Evolutionary conservation across 192 early-diverging fungal species (phyloP).

Genomic region (Coemansia sp.): DNA sequence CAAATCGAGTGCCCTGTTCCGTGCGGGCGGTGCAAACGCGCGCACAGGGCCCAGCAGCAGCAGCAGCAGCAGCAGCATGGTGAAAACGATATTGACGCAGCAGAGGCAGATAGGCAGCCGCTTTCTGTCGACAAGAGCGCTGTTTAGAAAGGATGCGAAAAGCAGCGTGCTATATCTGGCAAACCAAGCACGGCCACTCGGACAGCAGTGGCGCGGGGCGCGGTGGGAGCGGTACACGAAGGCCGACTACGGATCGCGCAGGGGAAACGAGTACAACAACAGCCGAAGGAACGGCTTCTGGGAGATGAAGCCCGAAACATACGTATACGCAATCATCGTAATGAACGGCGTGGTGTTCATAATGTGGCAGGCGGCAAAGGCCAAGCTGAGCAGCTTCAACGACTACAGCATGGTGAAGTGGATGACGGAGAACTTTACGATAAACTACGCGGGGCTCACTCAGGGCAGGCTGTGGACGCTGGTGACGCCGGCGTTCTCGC

Average conservation of each 20-base stretch:
- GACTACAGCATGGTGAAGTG: slow-evolving; percentile 18
- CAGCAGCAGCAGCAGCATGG: not conserved
- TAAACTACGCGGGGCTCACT: slow-evolving; percentile 28
- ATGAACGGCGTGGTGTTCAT: slow-evolving; percentile 44
- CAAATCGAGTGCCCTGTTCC: not conserved
- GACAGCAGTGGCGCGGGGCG: slow-evolving; percentile 40
- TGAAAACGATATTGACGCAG: not conserved
- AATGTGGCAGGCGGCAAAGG: slow-evolving; percentile 29
- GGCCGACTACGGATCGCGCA: slow-evolving; percentile 40
- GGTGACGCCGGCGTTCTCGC: slow-evolving; percentile 54
- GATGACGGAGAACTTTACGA: slow-evolving; percentile 43
- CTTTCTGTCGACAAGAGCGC: not conserved
- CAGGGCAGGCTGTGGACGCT: slow-evolving; percentile 51
- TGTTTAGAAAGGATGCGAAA: not conserved
- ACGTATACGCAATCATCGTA: slow-evolving; percentile 36
- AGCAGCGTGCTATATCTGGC: not conserved
- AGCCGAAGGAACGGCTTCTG: not conserved
- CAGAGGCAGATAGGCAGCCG: not conserved
- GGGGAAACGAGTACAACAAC: slow-evolving; percentile 17
- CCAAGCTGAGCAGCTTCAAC: slow-evolving; percentile 14
- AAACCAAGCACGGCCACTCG: slow-evolving; percentile 10
- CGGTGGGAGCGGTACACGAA: slow-evolving; percentile 51
- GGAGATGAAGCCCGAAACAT: slow-evolving; percentile 26
- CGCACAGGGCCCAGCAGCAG: not conserved
- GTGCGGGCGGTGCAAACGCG: not conserved